A percentile compares a stretch with the other conserved stretches of the same genome.
phyloP scores from a whole-genome alignment of 192 early-diverging fungal genomes.

The Rhizophagus sp. region DNA sequence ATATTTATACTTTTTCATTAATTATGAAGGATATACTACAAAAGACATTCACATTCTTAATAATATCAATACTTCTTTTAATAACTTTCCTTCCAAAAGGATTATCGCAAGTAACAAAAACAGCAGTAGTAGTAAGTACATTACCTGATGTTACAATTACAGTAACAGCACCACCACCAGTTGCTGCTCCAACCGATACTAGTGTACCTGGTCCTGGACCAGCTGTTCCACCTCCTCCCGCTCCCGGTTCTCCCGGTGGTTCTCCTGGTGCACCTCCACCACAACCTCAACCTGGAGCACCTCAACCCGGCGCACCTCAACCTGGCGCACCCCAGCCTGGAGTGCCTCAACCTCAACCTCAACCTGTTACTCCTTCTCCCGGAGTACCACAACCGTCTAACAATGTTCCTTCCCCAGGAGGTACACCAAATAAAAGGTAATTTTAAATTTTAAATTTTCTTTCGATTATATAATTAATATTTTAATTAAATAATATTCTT shows the following conservation, averaged over 20 bases:
- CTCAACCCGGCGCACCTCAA: too few species aligned
- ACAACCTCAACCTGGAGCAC: too few species aligned
- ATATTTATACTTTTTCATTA: neutral
- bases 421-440: too few species aligned
- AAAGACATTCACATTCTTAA: neutral
- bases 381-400: too few species aligned
- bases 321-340: neutral
- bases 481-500: too few species aligned
- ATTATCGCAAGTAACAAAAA: neutral
- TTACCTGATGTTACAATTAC: neutral
- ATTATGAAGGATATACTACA: neutral
- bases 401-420: too few species aligned
- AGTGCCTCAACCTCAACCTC: too few species aligned
- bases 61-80: neutral
- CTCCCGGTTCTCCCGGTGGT: too few species aligned
- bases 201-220: neutral
- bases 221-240: neutral
- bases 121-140: neutral
- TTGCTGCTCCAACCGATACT: neutral
- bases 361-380: too few species aligned
- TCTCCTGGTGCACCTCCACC: too few species aligned
- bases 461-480: too few species aligned
- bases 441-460: too few species aligned
- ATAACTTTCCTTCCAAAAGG: neutral
- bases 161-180: neutral